Percentiles rank a stretch among this genome's conserved stretches.
phyloP scores from a whole-genome alignment of 2,329 filamentous ascomycete species.

The Magnaporthales sp. region DNA sequence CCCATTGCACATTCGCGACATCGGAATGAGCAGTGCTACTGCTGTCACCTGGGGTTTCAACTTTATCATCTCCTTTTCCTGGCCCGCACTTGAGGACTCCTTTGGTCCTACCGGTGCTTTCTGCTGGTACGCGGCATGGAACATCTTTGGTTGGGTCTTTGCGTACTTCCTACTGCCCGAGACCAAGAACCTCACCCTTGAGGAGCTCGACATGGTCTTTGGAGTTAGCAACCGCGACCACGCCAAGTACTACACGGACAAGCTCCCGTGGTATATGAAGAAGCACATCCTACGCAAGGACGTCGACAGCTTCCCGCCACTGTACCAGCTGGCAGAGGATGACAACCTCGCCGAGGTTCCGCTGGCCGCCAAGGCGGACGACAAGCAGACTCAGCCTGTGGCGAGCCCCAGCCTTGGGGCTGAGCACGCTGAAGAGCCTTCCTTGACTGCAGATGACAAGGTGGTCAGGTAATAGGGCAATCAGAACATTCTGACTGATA shows the following conservation, averaged over 20 bases:
- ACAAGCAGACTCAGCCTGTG: neutral
- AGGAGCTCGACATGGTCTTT: conserved; percentile 25
- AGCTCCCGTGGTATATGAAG: conserved; percentile 3
- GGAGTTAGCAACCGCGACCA: conserved; percentile 11
- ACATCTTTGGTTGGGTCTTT: conserved; percentile 32
- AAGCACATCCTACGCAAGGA: conserved; percentile 4
- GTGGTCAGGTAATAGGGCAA: neutral
- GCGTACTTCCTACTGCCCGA: conserved; percentile 26
- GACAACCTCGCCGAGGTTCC: neutral
- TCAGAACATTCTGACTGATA: no score
- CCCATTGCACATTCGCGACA: conserved; percentile 50
- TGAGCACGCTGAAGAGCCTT: neutral
- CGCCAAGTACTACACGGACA: conserved; percentile 4
- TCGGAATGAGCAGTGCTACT: conserved; percentile 50
- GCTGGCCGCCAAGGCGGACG: conserved; percentile 7
- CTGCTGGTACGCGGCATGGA: conserved; percentile 35
- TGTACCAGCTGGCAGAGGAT: conserved; percentile 2
- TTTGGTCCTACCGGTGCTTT: conserved; percentile 37
- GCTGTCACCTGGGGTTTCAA: conserved; percentile 39
- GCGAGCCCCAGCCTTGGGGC: neutral
- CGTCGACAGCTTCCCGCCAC: neutral
- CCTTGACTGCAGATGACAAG: neutral
- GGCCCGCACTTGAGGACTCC: conserved; percentile 30
- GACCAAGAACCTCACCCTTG: conserved; percentile 27
- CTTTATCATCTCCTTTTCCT: conserved; percentile 30